Evolutionary conservation across 768 basidiomycete genomes (phyloP).

Genomic region (Suillus sp.): DNA sequence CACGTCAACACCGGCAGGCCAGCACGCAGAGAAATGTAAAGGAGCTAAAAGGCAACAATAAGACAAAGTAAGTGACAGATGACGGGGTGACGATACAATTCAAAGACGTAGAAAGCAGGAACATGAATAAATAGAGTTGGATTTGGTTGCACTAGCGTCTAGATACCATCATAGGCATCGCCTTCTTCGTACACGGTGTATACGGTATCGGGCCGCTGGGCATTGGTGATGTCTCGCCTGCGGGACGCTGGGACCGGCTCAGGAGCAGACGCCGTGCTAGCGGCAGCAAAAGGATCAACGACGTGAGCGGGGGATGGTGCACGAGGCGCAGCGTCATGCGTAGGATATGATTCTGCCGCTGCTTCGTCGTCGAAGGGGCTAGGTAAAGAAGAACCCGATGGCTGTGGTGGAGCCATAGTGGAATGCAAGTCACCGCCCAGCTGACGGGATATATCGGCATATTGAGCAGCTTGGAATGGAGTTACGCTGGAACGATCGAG

Average conservation of each 20-base stretch:
- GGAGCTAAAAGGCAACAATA: slow-evolving; percentile 17
- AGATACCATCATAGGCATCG: slow-evolving; percentile 74
- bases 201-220: slow-evolving; percentile 48
- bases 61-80: slow-evolving; percentile 28
- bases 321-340: slow-evolving; percentile 7
- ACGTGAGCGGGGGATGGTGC: slow-evolving; percentile 40
- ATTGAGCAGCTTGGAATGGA: slow-evolving; percentile 76
- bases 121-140: slow-evolving; percentile 13
- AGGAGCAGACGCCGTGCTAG: slow-evolving; percentile 18
- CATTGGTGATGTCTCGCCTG: slow-evolving; percentile 12
- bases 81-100: slow-evolving; percentile 23
- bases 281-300: slow-evolving; percentile 8
- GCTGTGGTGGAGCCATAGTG: slow-evolving; percentile 23
- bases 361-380: slow-evolving; percentile 32
- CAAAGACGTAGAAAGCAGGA: slow-evolving; percentile 16
- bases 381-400: slow-evolving; percentile 27
- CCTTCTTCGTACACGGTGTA: slow-evolving; percentile 58
- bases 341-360: background rate
- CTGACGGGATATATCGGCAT: slow-evolving; percentile 65
- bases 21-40: slow-evolving; percentile 19
- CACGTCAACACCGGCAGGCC: slow-evolving; percentile 27
- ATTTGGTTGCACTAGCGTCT: slow-evolving; percentile 19
- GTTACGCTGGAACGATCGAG: slow-evolving; percentile 69
- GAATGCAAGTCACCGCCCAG: slow-evolving; percentile 41
- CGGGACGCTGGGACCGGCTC: slow-evolving; percentile 16